Evolutionary conservation across 345 rosid genomes (phyloP).

Genomic region (Ceriops decandra): DNA sequence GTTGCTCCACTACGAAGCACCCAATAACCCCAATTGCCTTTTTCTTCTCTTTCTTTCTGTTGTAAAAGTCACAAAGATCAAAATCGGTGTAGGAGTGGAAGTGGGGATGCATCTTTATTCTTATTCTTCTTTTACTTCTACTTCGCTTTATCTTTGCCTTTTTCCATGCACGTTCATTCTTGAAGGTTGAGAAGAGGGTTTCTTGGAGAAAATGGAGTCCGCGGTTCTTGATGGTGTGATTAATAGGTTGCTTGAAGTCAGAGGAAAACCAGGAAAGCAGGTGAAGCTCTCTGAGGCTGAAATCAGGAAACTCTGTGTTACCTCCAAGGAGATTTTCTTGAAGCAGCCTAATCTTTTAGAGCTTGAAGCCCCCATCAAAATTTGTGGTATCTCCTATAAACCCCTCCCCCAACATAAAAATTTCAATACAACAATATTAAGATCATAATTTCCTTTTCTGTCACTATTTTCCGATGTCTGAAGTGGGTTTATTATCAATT

Average conservation of each 20-base stretch:
- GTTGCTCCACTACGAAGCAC: slow-evolving; percentile 15
- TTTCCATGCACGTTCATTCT: neutral
- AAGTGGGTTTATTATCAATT: no score
- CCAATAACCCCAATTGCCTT: neutral
- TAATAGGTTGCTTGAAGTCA: slow-evolving; percentile 23
- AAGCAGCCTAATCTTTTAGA: slow-evolving; percentile 30
- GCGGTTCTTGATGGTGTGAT: slow-evolving; percentile 24
- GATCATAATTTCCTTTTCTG: neutral
- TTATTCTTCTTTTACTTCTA: no score
- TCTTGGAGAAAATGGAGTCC: slow-evolving; percentile 11
- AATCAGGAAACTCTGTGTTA: slow-evolving; percentile 25
- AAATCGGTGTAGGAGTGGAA: neutral
- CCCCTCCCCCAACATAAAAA: no score
- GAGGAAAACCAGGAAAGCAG: slow-evolving; percentile 30
- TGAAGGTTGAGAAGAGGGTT: slow-evolving; percentile 2
- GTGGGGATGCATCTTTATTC: slow-evolving; percentile 6
- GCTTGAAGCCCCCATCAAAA: slow-evolving; percentile 31
- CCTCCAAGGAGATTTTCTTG: slow-evolving; percentile 23
- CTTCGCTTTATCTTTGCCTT: neutral
- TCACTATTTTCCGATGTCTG: no score
- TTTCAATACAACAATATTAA: neutral
- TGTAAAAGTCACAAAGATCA: neutral
- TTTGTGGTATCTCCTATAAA: slow-evolving; percentile 20
- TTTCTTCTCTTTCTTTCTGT: neutral
- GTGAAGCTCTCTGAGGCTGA: slow-evolving; percentile 30